Evolutionary conservation across 129 eudicot species (phyloP).

Genomic region (Mikania micrantha): DNA sequence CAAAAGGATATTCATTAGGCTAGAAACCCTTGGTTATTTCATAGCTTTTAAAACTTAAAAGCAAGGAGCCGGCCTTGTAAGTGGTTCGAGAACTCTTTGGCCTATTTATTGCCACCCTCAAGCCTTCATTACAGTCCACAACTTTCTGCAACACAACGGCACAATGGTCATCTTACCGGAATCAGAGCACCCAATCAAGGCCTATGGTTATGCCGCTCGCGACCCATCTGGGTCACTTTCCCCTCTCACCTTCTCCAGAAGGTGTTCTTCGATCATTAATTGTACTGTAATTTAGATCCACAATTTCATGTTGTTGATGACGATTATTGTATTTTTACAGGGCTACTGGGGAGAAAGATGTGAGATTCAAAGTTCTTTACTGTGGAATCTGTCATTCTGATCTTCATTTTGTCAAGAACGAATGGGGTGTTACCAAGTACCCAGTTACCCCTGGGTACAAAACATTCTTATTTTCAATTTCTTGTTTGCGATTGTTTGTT

Average conservation of each 20-base stretch:
- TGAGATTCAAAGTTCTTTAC: conserved; percentile 23
- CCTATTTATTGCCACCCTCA: not conserved
- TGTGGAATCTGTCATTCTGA: conserved; percentile 41
- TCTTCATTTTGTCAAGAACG: conserved; percentile 49
- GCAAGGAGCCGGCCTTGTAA: too few relatives aligned
- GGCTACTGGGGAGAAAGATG: conserved; percentile 26
- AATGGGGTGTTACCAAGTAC: conserved; percentile 35
- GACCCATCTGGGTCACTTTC: conserved; percentile 50
- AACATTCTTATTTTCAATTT: not conserved
- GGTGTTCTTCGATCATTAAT: conserved; percentile 8
- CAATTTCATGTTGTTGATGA: not conserved
- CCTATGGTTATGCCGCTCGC: conserved; percentile 48
- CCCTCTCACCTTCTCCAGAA: conserved; percentile 55
- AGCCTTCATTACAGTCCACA: not conserved
- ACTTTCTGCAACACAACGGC: not conserved
- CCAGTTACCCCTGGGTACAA: conserved; percentile 34
- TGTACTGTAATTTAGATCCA: not conserved
- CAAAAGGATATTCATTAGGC: too few relatives aligned
- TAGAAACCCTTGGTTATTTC: too few relatives aligned
- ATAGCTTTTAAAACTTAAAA: too few relatives aligned
- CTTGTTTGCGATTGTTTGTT: not conserved
- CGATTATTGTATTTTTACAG: not conserved
- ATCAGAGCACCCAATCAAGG: conserved; percentile 33
- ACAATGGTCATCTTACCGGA: conserved; percentile 25
- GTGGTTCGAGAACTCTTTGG: not conserved